These are phyloP conservation scores for Acacia acuminata DNA, from an alignment of 306 rosid genomes.

Conservation along the genomic window DNA sequence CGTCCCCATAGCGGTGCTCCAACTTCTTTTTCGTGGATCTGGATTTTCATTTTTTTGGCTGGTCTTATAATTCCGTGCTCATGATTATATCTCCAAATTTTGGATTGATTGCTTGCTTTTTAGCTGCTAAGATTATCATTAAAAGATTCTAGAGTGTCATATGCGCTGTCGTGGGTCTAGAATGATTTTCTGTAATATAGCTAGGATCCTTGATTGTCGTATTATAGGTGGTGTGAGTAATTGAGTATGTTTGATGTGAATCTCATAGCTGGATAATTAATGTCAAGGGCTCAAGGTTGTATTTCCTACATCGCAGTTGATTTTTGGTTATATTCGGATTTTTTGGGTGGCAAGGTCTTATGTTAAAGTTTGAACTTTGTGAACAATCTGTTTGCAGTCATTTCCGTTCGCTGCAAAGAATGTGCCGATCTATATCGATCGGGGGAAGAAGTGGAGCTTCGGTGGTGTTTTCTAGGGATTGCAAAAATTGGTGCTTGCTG, in stretches of 20 bases:
- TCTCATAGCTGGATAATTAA: conserved; percentile 20
- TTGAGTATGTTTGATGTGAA: conserved; percentile 22
- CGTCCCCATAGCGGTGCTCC: conserved; percentile 63
- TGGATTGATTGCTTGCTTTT: conserved; percentile 3
- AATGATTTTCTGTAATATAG: neutral
- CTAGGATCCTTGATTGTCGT: neutral
- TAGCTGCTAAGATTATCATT: neutral
- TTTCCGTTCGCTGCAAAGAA: neutral
- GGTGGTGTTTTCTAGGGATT: too few relatives aligned
- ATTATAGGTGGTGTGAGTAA: neutral
- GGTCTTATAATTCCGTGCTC: conserved; percentile 20
- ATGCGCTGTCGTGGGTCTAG: neutral
- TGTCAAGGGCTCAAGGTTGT: neutral
- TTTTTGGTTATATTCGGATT: neutral
- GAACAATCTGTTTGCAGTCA: neutral
- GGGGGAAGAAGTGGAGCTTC: too few relatives aligned
- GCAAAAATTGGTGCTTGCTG: too few relatives aligned
- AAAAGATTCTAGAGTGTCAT: neutral
- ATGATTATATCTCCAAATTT: neutral
- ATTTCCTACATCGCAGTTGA: neutral
- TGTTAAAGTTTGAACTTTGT: neutral
- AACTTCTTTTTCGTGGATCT: conserved; percentile 42
- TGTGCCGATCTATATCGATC: neutral
- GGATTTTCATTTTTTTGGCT: neutral
- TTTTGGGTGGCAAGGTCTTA: neutral